Base-by-base conservation (phyloP, 2,329 filamentous ascomycete genomes). In the Pseudocercospora pini-densiflorae region DNA sequence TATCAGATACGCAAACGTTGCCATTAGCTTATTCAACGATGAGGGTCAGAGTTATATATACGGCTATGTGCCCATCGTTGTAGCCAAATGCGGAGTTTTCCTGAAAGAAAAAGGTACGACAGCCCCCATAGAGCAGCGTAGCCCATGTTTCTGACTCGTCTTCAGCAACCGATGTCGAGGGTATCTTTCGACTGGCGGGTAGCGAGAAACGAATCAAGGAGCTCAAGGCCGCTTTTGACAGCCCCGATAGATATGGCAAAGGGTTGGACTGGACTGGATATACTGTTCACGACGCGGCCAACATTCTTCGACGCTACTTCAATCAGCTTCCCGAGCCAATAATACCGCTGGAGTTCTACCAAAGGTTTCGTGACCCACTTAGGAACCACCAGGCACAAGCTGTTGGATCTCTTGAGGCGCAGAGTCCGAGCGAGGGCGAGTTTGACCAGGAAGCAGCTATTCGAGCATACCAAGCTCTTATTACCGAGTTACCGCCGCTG, bases 201-300 rank as follows among this genome's bases (percentile, higher is more conserved):
- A 98, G 95, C 40, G 94, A 97, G 77, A 98, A 97, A 82, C 91
- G 95, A 68, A 99, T 99, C 82, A 99, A 98, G 79, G 95, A 98
- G 79, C 87, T 99, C 31, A 94, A 96, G 79, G 88, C 87, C 29
- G 87, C 93, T 2, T 99, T 99, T 80, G 92, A 98, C 80, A 97
- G 94, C 0, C 95, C 95, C 47, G 93, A 97, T 75, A 88, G 94
- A 74, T 99, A 97, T 78, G 95, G 95, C 62, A 99, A 99, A 81
- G 95, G 95, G 16, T 86, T 99, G 27, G 92, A 97, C 74, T 99
- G 95, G 95, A 91, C 93, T 55, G 95, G 95, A 55, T 99, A 97
- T 79, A 99, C 95, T 0, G 95, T 99, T 49, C 95, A 99, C 80
- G 95, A 99, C 85, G 95, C 95, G 27, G 94, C 95, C 74, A 99